Evolutionary conservation across 2,329 filamentous ascomycete genomes (phyloP).

Genomic region (Fonsecaea multimorphosa): DNA sequence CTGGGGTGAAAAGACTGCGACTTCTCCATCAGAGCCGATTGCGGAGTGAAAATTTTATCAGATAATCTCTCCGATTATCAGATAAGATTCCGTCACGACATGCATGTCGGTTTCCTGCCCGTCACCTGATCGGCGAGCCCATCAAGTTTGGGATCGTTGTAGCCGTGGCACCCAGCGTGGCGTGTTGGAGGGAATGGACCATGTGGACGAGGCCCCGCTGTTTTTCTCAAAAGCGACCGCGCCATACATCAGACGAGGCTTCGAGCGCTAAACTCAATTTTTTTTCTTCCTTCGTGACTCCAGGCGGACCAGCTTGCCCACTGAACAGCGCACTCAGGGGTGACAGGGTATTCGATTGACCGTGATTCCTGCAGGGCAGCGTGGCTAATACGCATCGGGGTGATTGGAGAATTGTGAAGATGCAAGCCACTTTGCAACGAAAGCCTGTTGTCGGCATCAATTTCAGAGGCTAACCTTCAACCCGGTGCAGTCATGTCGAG

Average conservation of each 20-base stretch:
- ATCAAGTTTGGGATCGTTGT: background rate
- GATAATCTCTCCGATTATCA: constrained; percentile 28
- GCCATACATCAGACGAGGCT: constrained; percentile 20
- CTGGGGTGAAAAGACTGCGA: background rate
- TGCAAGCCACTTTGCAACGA: background rate
- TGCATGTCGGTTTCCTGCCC: background rate
- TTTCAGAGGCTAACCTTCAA: background rate
- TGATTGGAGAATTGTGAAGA: background rate
- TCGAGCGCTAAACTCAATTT: constrained; percentile 9
- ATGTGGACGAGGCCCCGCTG: constrained; percentile 6
- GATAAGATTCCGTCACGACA: constrained; percentile 28
- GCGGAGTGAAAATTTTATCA: constrained; percentile 30
- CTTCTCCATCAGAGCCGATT: constrained; percentile 21
- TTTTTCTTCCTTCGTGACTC: background rate
- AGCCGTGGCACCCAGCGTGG: too few species aligned
- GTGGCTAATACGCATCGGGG: background rate
- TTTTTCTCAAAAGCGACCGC: constrained; percentile 3
- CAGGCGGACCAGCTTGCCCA: background rate
- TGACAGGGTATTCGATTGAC: background rate
- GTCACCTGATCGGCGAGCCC: background rate
- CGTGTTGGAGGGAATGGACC: background rate
- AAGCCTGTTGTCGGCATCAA: background rate
- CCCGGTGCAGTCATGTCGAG: constrained; percentile 1
- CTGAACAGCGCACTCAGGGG: too few species aligned
- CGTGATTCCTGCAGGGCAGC: background rate